phyloP scores from a whole-genome alignment of 176 grass and related monocot genomes.

The Juncus inflexus region DNA sequence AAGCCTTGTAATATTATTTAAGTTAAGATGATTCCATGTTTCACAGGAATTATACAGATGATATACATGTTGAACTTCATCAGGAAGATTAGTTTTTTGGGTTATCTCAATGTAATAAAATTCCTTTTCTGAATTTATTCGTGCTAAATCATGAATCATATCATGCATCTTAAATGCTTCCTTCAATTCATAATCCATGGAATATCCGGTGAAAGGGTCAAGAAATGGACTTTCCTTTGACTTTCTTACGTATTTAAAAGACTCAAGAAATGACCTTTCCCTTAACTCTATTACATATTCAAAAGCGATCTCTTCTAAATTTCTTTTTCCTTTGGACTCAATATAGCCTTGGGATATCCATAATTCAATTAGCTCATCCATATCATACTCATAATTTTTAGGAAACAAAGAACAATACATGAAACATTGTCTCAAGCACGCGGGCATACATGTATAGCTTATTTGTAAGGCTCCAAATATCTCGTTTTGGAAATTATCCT shows the following conservation, averaged over 20 bases:
- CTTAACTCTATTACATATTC: constrained; percentile 19
- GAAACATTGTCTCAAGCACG: background rate
- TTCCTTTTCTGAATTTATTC: constrained; percentile 13
- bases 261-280: constrained; percentile 26
- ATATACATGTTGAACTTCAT: background rate
- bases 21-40: background rate
- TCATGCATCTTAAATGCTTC: constrained; percentile 27
- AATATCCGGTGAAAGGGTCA: no score
- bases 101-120: background rate
- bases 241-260: no score
- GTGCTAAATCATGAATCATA: constrained; percentile 20
- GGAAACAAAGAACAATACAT: constrained; percentile 11
- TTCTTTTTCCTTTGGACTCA: constrained; percentile 6
- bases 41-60: background rate
- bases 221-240: no score
- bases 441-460: constrained; percentile 4
- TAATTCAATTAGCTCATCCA: constrained; percentile 7
- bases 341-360: constrained; percentile 30
- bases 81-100: background rate
- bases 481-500: background rate
- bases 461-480: constrained; percentile 10
- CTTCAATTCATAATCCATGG: no score
- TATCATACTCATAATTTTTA: constrained; percentile 3
- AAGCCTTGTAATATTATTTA: no score
- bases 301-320: constrained; percentile 6